Percentiles rank a stretch among this genome's conserved stretches.
Conservation (phyloP, 441 rosid species). For the Erodium moschatum region DNA sequence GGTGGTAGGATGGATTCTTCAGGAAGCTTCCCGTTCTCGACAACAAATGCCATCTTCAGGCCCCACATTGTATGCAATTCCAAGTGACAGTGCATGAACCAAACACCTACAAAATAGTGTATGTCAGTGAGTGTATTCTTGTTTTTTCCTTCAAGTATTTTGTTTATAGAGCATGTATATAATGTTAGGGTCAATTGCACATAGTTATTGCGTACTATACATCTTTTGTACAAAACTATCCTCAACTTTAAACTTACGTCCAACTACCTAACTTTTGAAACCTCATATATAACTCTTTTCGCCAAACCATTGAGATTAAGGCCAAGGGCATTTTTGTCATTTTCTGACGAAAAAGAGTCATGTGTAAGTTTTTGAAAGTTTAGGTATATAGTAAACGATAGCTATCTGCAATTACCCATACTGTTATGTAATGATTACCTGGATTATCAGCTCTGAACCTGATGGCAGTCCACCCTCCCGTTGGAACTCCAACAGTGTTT, state of each 20-base stretch:
- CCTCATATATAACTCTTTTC: no score
- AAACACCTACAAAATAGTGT: slow-evolving; percentile 27
- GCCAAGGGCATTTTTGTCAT: no score
- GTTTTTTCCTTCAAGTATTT: slow-evolving; percentile 1
- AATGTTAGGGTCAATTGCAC: neutral
- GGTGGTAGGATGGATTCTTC: slow-evolving; percentile 46
- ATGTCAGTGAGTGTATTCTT: neutral
- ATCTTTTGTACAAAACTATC: no score
- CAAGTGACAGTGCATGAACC: slow-evolving; percentile 61
- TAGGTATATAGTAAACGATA: no score
- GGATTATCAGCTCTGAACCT: slow-evolving; percentile 62
- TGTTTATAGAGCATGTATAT: neutral
- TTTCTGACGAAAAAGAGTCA: no score
- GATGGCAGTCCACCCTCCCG: slow-evolving; percentile 61
- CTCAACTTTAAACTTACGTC: no score
- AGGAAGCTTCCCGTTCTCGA: slow-evolving; percentile 40
- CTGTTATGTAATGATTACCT: slow-evolving; percentile 24
- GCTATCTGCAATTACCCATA: no score
- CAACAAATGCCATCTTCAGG: slow-evolving; percentile 48
- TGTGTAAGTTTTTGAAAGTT: no score
- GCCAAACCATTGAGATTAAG: no score
- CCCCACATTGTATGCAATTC: slow-evolving; percentile 60
- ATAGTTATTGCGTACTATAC: no score
- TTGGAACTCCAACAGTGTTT: slow-evolving; percentile 58
- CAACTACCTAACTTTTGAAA: no score